A percentile compares a stretch with the other conserved stretches of the same genome.
These are phyloP conservation scores for Curvularia hawaiiensis DNA, from an alignment of 2,329 filamentous ascomycete species.

Conservation along the genomic window DNA sequence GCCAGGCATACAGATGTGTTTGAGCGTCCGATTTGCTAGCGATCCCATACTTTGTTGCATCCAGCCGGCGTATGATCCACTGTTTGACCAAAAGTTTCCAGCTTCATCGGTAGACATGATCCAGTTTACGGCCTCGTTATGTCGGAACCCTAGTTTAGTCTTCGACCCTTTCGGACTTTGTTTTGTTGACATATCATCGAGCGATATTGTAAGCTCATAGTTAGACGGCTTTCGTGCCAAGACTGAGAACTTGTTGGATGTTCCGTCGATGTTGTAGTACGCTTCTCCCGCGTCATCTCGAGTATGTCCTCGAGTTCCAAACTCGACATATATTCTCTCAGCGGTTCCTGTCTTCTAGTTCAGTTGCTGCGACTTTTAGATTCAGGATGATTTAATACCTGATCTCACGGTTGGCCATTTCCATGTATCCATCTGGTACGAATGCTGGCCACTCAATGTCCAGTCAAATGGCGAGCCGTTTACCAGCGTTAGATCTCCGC, in stretches of 20 bases:
- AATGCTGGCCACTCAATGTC: constrained; percentile 35
- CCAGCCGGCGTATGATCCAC: constrained; percentile 45
- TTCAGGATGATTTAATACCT: constrained; percentile 15
- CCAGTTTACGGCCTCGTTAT: constrained; percentile 46
- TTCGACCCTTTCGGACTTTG: constrained; percentile 40
- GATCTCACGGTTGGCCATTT: constrained; percentile 42
- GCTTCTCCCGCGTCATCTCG: constrained; percentile 45
- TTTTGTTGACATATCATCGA: constrained; percentile 38
- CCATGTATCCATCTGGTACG: constrained; percentile 49
- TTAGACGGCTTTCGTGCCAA: constrained; percentile 38
- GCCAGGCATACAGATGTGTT: constrained; percentile 56
- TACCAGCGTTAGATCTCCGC: constrained; percentile 46
- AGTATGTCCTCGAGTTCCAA: constrained; percentile 33
- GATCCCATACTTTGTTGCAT: constrained; percentile 49
- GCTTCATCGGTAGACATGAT: constrained; percentile 45
- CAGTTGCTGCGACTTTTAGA: background rate
- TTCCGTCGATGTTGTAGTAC: constrained; percentile 40
- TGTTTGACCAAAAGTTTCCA: constrained; percentile 45
- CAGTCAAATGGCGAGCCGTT: constrained; percentile 51
- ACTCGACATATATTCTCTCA: constrained; percentile 41
- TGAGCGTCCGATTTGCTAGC: constrained; percentile 49
- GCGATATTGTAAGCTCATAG: constrained; percentile 39
- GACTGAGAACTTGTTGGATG: constrained; percentile 39
- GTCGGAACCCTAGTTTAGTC: constrained; percentile 44
- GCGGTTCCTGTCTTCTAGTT: constrained; percentile 27